phyloP scores from a whole-genome alignment of 768 basidiomycete species.

The Phylloporus sp. region DNA sequence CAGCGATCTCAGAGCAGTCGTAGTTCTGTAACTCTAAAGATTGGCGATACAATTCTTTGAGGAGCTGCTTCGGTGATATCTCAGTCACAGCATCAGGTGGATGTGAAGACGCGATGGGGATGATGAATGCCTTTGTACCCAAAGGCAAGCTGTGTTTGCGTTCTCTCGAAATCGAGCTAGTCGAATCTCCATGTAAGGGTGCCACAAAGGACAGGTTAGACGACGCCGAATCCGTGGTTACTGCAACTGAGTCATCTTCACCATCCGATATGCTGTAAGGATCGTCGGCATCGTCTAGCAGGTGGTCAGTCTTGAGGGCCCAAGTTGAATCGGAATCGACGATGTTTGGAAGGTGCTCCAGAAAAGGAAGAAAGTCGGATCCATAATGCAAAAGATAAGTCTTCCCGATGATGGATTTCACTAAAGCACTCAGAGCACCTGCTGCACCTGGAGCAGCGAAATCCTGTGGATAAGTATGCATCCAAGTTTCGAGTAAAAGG shows the following conservation, averaged over 20 bases:
- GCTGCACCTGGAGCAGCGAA: conserved; percentile 73
- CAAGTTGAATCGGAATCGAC: conserved; percentile 68
- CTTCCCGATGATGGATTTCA: conserved; percentile 75
- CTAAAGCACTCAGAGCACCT: conserved; percentile 67
- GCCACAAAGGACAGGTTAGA: conserved; percentile 20
- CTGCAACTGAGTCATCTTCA: conserved; percentile 38
- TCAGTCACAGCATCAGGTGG: conserved; percentile 34
- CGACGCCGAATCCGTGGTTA: conserved; percentile 32
- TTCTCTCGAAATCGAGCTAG: conserved; percentile 40
- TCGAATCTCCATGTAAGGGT: conserved; percentile 21
- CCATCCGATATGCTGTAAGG: conserved; percentile 50
- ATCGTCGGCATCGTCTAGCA: conserved; percentile 60
- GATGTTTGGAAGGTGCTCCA: conserved; percentile 58
- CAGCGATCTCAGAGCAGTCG: conserved; percentile 67
- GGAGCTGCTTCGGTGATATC: conserved; percentile 47
- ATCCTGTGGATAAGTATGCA: conserved; percentile 68
- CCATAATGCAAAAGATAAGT: conserved; percentile 83
- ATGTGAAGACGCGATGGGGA: conserved; percentile 28
- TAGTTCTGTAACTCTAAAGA: conserved; percentile 51
- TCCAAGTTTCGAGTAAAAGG: conserved; percentile 73
- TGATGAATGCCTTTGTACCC: conserved; percentile 39
- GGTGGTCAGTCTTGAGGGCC: conserved; percentile 63
- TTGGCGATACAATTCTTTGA: conserved; percentile 58
- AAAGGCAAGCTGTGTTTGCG: conserved; percentile 68
- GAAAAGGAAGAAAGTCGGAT: conserved; percentile 75